Evolutionary conservation across 768 basidiomycete species (phyloP), one percentile per base, ranked within the genome.

Genomic region (Galerina sulciceps): DNA sequence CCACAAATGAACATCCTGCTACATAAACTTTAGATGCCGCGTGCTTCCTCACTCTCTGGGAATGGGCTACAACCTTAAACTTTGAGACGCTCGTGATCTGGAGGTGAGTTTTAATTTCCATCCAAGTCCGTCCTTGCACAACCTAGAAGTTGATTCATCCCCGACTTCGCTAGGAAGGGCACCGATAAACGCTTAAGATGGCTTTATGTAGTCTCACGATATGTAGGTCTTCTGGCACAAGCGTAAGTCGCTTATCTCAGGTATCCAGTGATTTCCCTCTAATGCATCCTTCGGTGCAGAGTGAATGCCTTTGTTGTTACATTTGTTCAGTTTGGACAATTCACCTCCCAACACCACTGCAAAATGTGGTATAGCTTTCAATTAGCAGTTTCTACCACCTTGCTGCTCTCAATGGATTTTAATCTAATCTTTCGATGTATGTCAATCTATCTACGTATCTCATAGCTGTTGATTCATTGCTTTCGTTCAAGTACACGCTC

Each of bases 361-460:
- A 53, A 50, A 42, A 41, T 49, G 23, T 63, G 62, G 62, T 59
- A 50, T 45, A 51, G 49, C 34, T 56, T 52, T 36, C 62, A 63
- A 23, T 40, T 63, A 42, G 31, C 35, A 11, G 48, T 46, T 11
- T 49, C 35, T 35, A 48, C 43, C 4, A n/a, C 31, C 20, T 40
- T 64, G 35, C 53, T 64, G 13, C 43, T 60, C n/a, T 38, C 62
- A 4, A 49, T 64, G 47, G 55, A 60, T 14, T 46, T 48, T 35
- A 55, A 60, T 36, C 18, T 64, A n/a, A 53, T 55, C 10, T 57
- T 41, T 14, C 62, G 62, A 11, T 13, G 62, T 64, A 22, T 35
- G 54, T 57, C 8, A 15, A 35, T 5, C 14, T 15, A 20, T 49
- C 13, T 15, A 18, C 20, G 20, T 50, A 34, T 18, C 23, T 40